Base-by-base conservation (phyloP, 1,284 basidiomycete species). In the Vanrija humicola region DNA sequence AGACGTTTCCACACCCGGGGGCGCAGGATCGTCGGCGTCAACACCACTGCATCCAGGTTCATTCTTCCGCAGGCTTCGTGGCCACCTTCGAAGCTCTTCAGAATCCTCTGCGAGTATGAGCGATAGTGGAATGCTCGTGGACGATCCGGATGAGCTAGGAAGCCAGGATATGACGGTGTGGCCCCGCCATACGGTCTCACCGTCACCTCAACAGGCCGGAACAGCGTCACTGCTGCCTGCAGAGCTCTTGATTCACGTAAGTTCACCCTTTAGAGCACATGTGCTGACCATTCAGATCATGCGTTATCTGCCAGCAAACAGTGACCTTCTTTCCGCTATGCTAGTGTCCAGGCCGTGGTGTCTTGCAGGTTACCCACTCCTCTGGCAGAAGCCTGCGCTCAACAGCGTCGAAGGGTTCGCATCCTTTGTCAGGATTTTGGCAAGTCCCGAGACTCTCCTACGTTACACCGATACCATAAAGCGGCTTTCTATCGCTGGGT, bases 311-410 rank as follows among this genome's bases (percentile, higher is more conserved):
- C 84, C 88, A 56, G 81, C 83, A 0, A 79, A 85, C 21, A 81
- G 82, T 52, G 89, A 95, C 76, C 81, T 96, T 42, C 84, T 88
- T 62, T 81, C 82, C 59, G 82, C 85, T 47, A 81, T 96, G 55
- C 84, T 88, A 53, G 94, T 98, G 34, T 93, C 87, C 38, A 86
- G 90, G 55, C 82, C 86, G 14, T 98, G 96, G 94, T 97, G 93
- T 79, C 86, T 94, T 68, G 95, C 92, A 74, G 87, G 91, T 8
- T 92, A 95, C 52, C 92, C 97, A 73, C 82, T 98, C 18, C 82
- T 98, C 19, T 99, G 95, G 95, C 88, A 94, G 75, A 88, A 90
- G 65, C 94, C 95, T 16, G 81, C 82, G 52, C 82, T 91, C 66
- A 78, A 81, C 50, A 79, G 88, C 39, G 78, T 92, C 55, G 77